A percentile compares a stretch with the other conserved stretches of the same genome.
Conservation (phyloP, 2,329 filamentous ascomycete species). For the Alternaria viburni region DNA sequence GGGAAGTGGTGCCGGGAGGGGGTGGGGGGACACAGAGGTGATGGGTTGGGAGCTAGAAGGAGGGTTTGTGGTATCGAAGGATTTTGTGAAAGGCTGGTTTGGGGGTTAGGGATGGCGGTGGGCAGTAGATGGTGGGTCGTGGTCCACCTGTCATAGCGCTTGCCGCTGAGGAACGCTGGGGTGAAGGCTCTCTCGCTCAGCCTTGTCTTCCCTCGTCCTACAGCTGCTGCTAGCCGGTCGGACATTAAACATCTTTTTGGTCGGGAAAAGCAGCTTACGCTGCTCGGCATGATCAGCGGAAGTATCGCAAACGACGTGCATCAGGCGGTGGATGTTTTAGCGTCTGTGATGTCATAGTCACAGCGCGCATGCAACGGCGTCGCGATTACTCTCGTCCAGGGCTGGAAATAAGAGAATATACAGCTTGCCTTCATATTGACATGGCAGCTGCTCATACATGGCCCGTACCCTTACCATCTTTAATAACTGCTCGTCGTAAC, state of each 20-base stretch:
- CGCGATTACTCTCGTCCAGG: background rate
- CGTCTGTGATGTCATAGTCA: background rate
- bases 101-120: background rate
- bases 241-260: background rate
- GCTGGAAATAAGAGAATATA: background rate
- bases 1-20: background rate
- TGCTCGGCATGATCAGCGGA: background rate
- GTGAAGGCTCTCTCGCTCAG: background rate
- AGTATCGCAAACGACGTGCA: background rate
- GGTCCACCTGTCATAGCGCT: background rate
- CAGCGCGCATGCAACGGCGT: background rate
- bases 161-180: background rate
- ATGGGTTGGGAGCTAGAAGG: background rate
- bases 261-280: background rate
- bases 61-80: background rate
- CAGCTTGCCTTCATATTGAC: background rate
- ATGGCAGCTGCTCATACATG: background rate
- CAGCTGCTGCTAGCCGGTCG: background rate
- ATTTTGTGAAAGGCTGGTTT: background rate
- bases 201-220: background rate
- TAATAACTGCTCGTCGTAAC: conserved; percentile 18
- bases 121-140: background rate
- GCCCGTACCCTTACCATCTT: background rate
- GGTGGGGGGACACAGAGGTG: background rate
- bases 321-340: background rate